Base-by-base conservation (phyloP, 2,329 filamentous ascomycete species). In the Metarhizium guizhouense region DNA sequence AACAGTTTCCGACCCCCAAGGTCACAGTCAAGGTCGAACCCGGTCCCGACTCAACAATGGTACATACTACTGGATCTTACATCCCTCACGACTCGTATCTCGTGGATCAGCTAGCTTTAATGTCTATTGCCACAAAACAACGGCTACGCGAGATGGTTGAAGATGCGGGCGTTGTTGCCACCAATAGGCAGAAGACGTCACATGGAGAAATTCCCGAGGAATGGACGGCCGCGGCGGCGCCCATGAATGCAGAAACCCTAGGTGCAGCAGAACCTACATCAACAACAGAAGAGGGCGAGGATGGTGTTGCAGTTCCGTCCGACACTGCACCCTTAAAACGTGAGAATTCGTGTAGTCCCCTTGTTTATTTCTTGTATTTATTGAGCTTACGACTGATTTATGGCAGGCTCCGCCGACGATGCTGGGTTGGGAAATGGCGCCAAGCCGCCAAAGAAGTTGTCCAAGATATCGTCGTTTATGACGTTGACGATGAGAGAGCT, bases 41-140 rank as follows among this genome's bases (percentile, higher is more conserved):
- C 2, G 84, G 82, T 0, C 80, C 84, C 0, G 84, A 90, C 52
- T 82, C 81, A 36, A 78, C 81, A 13, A 71, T 86, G 29, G 78
- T 89, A 3, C 72, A 81, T 47, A 85, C 85, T 1, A 79, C 77
- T 14, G 85, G 85, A 2, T 83, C 83, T 20, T 90, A 87, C 54
- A 81, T 95, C 42, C 81, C 94, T 0, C 84, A 87, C 40, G 87
- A 91, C 47, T 83, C 88, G 2, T 84, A 82, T 54, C 75, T 96
- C 38, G 86, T 88, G 14, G 91, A 96, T 58, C 88, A 96, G 61
- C 73, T 96, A 48, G 87, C 89, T 30, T 76, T 96, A 16, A 69
- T 96, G 56, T 94, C 90, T 6, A 80, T 96, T 56, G 88, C 89
- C 18, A 85, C 90, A 10, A 90, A 93, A 66, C 87, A 95, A 62